Evolutionary conservation across 352 stramenopile genomes (phyloP).

Genomic region (Halophytophthora polymorphica): DNA sequence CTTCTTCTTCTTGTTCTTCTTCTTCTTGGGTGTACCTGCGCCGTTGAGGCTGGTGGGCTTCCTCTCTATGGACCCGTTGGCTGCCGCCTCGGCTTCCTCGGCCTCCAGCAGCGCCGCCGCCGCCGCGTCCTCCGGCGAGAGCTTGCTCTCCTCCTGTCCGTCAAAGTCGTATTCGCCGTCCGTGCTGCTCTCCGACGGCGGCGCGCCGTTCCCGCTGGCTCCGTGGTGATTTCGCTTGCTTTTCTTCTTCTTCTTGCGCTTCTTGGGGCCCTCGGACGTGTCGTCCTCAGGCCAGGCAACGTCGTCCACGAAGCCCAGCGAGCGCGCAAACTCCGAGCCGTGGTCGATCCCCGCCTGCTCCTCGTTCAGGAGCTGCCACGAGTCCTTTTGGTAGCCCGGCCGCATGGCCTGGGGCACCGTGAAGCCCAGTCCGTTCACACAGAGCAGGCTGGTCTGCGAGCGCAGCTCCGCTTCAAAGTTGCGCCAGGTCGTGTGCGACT

Average conservation of each 20-base stretch:
- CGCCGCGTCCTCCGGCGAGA: constrained; percentile 23
- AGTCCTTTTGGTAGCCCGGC: constrained; percentile 54
- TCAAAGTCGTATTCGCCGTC: constrained; percentile 18
- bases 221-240: constrained; percentile 26
- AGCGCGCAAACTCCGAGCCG: constrained; percentile 76
- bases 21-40: constrained; percentile 40
- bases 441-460: constrained; percentile 46
- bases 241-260: constrained; percentile 86
- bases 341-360: constrained; percentile 69
- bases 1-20: constrained; percentile 48
- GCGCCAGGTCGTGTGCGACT: constrained; percentile 85
- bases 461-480: constrained; percentile 70
- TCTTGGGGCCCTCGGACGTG: constrained; percentile 35
- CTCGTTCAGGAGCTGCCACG: constrained; percentile 65
- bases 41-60: constrained; percentile 12
- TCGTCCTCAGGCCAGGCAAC: constrained; percentile 79
- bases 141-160: neutral
- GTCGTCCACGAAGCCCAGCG: constrained; percentile 81
- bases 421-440: constrained; percentile 70
- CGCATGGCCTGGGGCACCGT: constrained; percentile 66
- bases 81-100: constrained; percentile 24
- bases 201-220: constrained; percentile 6
- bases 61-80: constrained; percentile 19
- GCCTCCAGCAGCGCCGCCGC: constrained; percentile 22
- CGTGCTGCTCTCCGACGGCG: constrained; percentile 5